Evolutionary conservation across 1,139 yeast species (phyloP).

Genomic region (Protomyces inundatus): DNA sequence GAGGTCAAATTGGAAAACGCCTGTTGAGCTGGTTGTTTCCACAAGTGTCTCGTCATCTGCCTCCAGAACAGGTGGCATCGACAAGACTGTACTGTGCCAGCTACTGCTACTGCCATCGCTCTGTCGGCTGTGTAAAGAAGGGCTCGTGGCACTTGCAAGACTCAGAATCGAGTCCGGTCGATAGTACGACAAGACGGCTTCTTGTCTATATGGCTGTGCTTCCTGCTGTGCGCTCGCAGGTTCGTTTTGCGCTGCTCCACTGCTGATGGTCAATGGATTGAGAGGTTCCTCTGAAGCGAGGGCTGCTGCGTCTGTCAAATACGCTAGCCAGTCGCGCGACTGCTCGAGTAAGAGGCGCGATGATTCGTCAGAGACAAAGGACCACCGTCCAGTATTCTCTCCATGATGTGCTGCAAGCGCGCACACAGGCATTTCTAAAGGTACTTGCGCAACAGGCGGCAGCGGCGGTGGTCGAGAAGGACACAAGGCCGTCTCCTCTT

Average conservation of each 20-base stretch:
- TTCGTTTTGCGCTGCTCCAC: too few relatives aligned
- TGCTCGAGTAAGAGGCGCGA: background rate
- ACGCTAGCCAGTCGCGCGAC: background rate
- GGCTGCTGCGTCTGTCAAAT: background rate
- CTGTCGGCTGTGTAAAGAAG: too few relatives aligned
- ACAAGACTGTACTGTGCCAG: too few relatives aligned
- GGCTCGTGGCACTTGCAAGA: too few relatives aligned
- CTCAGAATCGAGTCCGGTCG: background rate
- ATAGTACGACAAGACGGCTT: background rate
- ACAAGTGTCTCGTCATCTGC: too few relatives aligned
- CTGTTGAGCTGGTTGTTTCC: too few relatives aligned
- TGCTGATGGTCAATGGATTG: background rate
- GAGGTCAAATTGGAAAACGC: too few relatives aligned
- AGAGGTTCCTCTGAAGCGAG: background rate
- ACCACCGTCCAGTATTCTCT: background rate
- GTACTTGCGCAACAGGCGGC: background rate
- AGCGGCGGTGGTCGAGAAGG: background rate
- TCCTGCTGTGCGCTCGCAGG: too few relatives aligned
- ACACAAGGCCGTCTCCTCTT: background rate
- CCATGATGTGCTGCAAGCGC: background rate
- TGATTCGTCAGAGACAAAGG: background rate
- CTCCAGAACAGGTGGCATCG: too few relatives aligned
- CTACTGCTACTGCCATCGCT: too few relatives aligned
- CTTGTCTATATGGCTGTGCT: background rate
- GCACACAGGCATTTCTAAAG: background rate